Evolutionary conservation across 306 rosid genomes (phyloP).

Genomic region (Cucumis sativus): DNA sequence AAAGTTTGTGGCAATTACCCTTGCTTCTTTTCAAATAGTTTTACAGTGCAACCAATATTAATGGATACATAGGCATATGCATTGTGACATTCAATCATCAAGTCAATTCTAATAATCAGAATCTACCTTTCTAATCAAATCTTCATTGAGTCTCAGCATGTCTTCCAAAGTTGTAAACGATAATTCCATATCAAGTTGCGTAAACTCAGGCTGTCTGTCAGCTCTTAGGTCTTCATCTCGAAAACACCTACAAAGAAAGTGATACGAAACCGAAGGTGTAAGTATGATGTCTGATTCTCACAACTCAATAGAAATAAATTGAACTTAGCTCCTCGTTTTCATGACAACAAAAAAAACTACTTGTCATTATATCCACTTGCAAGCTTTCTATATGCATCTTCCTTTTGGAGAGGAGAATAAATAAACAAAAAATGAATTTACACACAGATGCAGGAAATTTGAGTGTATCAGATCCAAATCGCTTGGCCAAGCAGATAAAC

Average conservation of each 20-base stretch:
- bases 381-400: neutral
- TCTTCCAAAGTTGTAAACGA: conserved; percentile 88
- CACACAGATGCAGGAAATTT: neutral
- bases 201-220: conserved; percentile 95
- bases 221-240: conserved; percentile 98
- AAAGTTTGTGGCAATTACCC: neutral
- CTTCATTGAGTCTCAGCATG: conserved; percentile 84
- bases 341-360: neutral
- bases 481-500: neutral
- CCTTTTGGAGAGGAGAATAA: neutral
- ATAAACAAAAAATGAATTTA: neutral
- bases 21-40: neutral
- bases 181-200: conserved; percentile 94
- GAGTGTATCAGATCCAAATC: neutral
- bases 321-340: neutral
- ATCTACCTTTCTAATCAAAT: conserved; percentile 77
- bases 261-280: neutral
- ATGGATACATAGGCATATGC: neutral
- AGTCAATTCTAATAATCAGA: neutral
- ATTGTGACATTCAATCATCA: neutral
- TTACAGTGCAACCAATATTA: neutral
- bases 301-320: neutral
- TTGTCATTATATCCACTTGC: neutral
- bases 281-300: neutral
- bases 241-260: conserved; percentile 51